These are phyloP conservation scores for Spencermartinsiella europaea DNA, from an alignment of 805 yeast species.

Conservation along the genomic window DNA sequence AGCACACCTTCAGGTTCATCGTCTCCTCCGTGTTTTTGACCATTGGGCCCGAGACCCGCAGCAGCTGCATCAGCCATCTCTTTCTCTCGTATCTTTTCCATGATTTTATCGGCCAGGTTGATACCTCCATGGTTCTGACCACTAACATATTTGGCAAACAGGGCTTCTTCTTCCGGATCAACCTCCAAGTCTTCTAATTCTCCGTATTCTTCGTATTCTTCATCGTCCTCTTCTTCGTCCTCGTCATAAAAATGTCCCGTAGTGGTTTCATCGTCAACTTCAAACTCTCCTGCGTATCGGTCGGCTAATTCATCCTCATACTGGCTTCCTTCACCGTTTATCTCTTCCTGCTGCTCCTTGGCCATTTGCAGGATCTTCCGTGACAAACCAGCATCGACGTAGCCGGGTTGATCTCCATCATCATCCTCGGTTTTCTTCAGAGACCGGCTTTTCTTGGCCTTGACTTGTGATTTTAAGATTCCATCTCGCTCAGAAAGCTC, in stretches of 20 bases:
- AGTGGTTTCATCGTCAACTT: slow-evolving; percentile 48
- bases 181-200: slow-evolving; percentile 57
- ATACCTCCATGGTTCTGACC: slow-evolving; percentile 24
- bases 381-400: slow-evolving; percentile 75
- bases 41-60: slow-evolving; percentile 12
- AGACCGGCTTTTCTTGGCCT: slow-evolving; percentile 26
- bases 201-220: slow-evolving; percentile 38
- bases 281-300: slow-evolving; percentile 34
- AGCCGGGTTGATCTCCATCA: slow-evolving; percentile 49
- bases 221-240: slow-evolving; percentile 43
- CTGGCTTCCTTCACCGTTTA: slow-evolving; percentile 61
- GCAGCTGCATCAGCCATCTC: slow-evolving; percentile 36
- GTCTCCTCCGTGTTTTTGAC: slow-evolving; percentile 28
- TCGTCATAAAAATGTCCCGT: slow-evolving; percentile 35
- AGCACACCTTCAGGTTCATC: slow-evolving; percentile 58
- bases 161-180: slow-evolving; percentile 75
- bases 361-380: slow-evolving; percentile 86
- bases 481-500: slow-evolving; percentile 77
- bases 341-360: slow-evolving; percentile 86
- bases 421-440: slow-evolving; percentile 30
- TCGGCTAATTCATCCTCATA: slow-evolving; percentile 29
- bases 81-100: slow-evolving; percentile 82
- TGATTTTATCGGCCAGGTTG: slow-evolving; percentile 79
- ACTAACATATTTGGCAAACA: slow-evolving; percentile 64
- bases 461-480: slow-evolving; percentile 46